phyloP scores from a whole-genome alignment of 169 alveolate species.

The Perkinsus marinus region DNA sequence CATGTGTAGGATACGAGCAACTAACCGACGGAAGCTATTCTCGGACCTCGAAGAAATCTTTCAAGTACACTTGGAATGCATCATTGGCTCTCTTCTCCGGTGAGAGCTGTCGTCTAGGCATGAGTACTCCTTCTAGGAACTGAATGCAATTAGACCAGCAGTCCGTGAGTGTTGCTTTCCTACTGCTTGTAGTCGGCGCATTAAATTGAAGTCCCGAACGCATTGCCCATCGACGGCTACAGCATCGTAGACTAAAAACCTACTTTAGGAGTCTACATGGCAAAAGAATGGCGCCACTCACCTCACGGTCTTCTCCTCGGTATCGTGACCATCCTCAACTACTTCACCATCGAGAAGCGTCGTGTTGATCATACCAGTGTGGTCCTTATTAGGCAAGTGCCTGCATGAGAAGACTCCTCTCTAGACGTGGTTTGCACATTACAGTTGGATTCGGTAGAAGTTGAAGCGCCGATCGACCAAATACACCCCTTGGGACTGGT shows the following conservation, averaged over 20 bases:
- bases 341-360: constrained; percentile 59
- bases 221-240: constrained; percentile 51
- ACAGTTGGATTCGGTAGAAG: neutral
- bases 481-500: constrained; percentile 8
- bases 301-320: neutral
- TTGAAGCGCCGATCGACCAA: neutral
- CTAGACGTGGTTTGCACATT: neutral
- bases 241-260: constrained; percentile 57
- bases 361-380: neutral
- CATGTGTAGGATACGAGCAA: constrained; percentile 31
- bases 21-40: constrained; percentile 24
- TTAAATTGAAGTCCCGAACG: constrained; percentile 38
- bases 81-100: neutral
- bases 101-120: neutral
- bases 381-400: neutral
- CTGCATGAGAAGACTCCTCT: neutral
- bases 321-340: constrained; percentile 10
- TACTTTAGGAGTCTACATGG: neutral
- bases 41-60: constrained; percentile 47
- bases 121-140: neutral
- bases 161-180: constrained; percentile 10
- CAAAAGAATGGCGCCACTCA: neutral
- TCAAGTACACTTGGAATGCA: constrained; percentile 31
- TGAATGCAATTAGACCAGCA: neutral
- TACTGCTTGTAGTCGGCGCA: constrained; percentile 48